These are phyloP conservation scores for Hypocrella siamensis DNA, from an alignment of 2,329 filamentous ascomycete species.

Conservation along the genomic window DNA sequence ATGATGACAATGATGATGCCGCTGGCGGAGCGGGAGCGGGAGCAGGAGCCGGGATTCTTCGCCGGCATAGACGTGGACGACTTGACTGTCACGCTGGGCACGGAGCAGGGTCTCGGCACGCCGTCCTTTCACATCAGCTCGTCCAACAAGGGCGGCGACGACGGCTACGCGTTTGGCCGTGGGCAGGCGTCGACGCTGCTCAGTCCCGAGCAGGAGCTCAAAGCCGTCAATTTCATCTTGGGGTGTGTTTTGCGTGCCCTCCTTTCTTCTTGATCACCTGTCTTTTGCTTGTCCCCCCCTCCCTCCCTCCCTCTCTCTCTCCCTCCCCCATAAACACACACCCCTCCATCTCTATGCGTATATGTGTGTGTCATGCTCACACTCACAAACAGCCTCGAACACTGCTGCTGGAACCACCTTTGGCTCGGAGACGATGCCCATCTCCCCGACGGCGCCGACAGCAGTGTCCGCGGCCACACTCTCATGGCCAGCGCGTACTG, in stretches of 20 bases:
- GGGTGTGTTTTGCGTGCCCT: slow-evolving; percentile 22
- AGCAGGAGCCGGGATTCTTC: slow-evolving; percentile 12
- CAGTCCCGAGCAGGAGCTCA: slow-evolving; percentile 23
- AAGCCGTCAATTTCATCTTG: slow-evolving; percentile 36
- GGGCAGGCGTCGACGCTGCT: slow-evolving; percentile 8
- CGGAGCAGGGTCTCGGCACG: slow-evolving; percentile 23
- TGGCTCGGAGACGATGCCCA: slow-evolving; percentile 22
- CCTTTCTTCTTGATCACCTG: no score
- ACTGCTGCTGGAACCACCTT: slow-evolving; percentile 36
- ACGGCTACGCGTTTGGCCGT: background rate
- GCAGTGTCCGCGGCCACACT: slow-evolving; percentile 17
- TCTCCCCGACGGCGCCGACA: slow-evolving; percentile 14
- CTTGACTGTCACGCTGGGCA: slow-evolving; percentile 23
- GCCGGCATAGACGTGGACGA: slow-evolving; percentile 19
- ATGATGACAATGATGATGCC: background rate
- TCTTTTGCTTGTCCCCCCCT: background rate
- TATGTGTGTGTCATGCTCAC: no score
- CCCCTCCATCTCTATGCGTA: slow-evolving; percentile 1
- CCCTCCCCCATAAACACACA: background rate
- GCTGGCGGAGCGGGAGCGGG: background rate
- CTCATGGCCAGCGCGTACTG: slow-evolving; percentile 28
- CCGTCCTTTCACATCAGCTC: slow-evolving; percentile 27
- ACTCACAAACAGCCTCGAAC: slow-evolving; percentile 26
- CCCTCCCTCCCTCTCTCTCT: background rate
- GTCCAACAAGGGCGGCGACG: background rate